A percentile compares a stretch with the other conserved stretches of the same genome.
phyloP scores from a whole-genome alignment of 331 rosid species.

The Cydonia oblonga region DNA sequence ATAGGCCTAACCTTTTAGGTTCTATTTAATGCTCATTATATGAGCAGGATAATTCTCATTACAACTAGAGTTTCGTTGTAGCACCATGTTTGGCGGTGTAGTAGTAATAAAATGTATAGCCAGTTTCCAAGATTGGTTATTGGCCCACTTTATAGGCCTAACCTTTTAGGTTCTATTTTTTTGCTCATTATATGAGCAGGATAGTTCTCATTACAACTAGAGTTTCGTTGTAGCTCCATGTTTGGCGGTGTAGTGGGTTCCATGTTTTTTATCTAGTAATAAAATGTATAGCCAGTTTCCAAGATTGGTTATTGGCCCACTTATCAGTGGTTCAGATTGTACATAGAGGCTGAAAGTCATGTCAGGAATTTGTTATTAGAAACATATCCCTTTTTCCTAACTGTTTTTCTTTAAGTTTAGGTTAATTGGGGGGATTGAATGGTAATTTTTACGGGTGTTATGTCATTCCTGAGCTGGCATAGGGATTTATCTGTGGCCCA shows the following conservation, averaged over 20 bases:
- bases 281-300: not conserved
- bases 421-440: not conserved
- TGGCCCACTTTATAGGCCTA: not conserved
- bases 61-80: not conserved
- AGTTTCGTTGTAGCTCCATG: not conserved
- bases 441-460: not conserved
- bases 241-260: not conserved
- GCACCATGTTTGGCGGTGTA: not conserved
- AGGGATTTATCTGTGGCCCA: not conserved
- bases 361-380: not conserved
- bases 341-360: not conserved
- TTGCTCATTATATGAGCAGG: not conserved
- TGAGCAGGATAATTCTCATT: not conserved
- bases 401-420: not conserved
- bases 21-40: not conserved
- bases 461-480: not conserved
- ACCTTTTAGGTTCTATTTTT: not conserved
- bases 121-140: not conserved
- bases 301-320: not conserved
- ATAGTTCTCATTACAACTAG: not conserved
- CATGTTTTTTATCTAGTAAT: not conserved
- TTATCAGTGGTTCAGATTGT: not conserved
- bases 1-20: not conserved
- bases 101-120: not conserved
- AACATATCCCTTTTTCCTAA: not conserved